phyloP scores from a whole-genome alignment of 163 green algal genomes.

The Coccomyxa subellipsoidea region DNA sequence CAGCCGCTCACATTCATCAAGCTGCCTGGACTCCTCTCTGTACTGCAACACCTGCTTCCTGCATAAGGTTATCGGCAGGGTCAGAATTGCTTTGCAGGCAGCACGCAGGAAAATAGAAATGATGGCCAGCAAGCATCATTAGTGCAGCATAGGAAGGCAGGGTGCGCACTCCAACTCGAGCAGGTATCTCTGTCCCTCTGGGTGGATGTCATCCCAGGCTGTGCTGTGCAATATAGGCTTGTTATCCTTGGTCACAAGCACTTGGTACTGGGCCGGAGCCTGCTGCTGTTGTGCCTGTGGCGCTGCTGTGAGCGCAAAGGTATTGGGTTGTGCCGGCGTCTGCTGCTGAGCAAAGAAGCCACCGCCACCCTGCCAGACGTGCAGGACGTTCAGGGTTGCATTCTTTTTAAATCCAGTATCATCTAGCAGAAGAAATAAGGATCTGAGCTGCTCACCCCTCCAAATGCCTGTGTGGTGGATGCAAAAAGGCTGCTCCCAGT shows the following conservation, averaged over 20 bases:
- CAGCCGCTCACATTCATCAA: slow-evolving; percentile 31
- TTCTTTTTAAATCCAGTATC: background rate
- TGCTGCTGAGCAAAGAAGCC: background rate
- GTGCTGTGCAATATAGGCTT: slow-evolving; percentile 35
- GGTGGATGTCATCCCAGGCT: slow-evolving; percentile 47
- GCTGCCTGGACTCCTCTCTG: slow-evolving; percentile 37
- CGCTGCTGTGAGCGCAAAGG: background rate
- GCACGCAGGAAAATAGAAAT: background rate
- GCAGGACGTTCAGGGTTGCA: background rate
- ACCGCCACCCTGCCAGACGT: background rate
- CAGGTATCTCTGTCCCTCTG: slow-evolving; percentile 40
- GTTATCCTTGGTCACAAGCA: slow-evolving; percentile 41
- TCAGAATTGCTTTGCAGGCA: background rate
- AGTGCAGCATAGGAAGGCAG: background rate
- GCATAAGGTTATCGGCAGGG: background rate
- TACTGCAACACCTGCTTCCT: slow-evolving; percentile 30
- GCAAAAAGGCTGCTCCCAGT: slow-evolving; percentile 5
- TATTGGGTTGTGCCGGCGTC: background rate
- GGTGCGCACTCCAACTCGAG: slow-evolving; percentile 36
- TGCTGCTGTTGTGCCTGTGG: slow-evolving; percentile 17
- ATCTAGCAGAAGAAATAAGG: too few species aligned
- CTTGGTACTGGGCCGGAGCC: background rate
- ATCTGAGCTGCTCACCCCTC: background rate
- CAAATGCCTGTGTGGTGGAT: slow-evolving; percentile 5
- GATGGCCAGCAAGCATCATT: background rate